Base-by-base conservation (phyloP, 1,284 basidiomycete species). In the Takashimella tepidaria region DNA sequence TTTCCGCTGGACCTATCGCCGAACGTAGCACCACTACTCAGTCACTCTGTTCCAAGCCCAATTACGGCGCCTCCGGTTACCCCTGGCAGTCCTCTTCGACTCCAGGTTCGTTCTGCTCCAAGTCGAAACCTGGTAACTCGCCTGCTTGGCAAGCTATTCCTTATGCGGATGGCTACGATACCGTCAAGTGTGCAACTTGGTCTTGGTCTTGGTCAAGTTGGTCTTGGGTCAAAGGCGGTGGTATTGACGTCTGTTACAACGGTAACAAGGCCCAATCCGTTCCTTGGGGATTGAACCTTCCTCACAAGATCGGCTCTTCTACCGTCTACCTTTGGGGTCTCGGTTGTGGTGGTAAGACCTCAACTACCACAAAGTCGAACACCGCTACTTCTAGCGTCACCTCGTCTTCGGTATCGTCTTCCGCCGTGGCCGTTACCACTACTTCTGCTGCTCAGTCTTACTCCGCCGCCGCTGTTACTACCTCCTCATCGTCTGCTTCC, bases 71-170 rank as follows among this genome's bases (percentile, higher is more conserved):
- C 40, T 31, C 22, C 10, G 62, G 60, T 31, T 42, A 45, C 43
- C 62, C 62, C 24, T 66, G 61, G 62, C 31, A 57, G 21, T 52
- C 55, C 23, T 47, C 45, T 55, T 61, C 63, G 5, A 51, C 56
- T 24, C 63, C 64, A 40, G 62, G 61, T 20, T 54, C 64, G 22
- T 66, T 56, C 58, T 66, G 62, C 49, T 58, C 56, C 20, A 47
- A 27, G 26, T 56, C 41, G 42, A 66, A 66, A 56, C 63, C 63
- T 11, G 54, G 52, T 53, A 63, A 57, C 61, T 51, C 53, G 37
- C 56, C 44, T 42, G 48, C 45, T 24, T 65, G 63, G 63, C 46
- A 49, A 11, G 51, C 48, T n/a, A 45, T 66, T 21, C 61, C 61
- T 37, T 55, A 48, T 49, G 58, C 56, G 49, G 62, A 64, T 49